Conservation (phyloP, 768 basidiomycete species). For the Tephrocybe rancida region DNA sequence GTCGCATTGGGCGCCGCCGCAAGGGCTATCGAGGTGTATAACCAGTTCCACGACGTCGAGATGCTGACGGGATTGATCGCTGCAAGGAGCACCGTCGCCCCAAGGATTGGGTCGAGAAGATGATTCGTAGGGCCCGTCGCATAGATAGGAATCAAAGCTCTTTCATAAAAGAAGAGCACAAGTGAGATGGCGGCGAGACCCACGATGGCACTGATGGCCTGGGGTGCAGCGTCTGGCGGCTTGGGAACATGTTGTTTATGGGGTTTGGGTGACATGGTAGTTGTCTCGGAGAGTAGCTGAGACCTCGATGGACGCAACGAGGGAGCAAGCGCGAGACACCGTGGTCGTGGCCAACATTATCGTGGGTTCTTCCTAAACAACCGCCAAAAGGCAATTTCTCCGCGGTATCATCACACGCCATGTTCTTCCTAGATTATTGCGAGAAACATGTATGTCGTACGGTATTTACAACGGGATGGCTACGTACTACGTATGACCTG, state of each 20-base stretch:
- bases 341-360: conserved; percentile 1
- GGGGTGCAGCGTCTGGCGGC: conserved; percentile 4
- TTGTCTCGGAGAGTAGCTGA: conserved; percentile 10
- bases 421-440: not conserved
- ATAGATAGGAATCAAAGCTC: conserved; percentile 69
- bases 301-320: not conserved
- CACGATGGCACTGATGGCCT: conserved; percentile 8
- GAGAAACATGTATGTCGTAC: not conserved
- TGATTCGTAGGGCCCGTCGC: conserved; percentile 57
- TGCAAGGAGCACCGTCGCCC: conserved; percentile 37
- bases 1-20: conserved; percentile 60
- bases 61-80: conserved; percentile 42
- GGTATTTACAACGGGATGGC: no score
- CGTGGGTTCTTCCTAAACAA: not conserved
- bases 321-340: not conserved
- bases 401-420: not conserved
- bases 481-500: no score
- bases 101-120: conserved; percentile 42
- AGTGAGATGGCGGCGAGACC: conserved; percentile 46
- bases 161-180: conserved; percentile 62
- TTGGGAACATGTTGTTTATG: conserved; percentile 1
- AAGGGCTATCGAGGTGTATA: conserved; percentile 41
- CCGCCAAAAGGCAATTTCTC: not conserved
- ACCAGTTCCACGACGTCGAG: conserved; percentile 27
- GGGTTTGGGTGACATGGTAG: conserved; percentile 10